Conservation (phyloP, 2,329 filamentous ascomycete genomes). For the Pseudogymnoascus sp. region DNA sequence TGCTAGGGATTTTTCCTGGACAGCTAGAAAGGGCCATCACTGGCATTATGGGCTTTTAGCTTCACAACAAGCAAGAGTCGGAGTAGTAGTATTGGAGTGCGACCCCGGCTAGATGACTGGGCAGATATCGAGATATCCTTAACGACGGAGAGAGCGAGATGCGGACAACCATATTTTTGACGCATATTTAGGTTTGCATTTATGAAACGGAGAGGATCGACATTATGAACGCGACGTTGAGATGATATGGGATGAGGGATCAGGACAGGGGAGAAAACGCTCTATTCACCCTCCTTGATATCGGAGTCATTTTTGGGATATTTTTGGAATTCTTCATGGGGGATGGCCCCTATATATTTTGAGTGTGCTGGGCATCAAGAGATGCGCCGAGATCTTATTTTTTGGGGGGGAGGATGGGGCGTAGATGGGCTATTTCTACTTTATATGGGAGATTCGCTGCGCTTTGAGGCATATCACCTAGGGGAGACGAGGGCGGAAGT, state of each 20-base stretch:
- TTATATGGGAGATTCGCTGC: not conserved
- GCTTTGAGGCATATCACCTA: not conserved
- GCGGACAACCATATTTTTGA: not conserved
- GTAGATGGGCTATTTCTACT: not conserved
- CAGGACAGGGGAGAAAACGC: not conserved
- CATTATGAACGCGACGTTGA: constrained; percentile 7
- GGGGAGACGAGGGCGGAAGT: not conserved
- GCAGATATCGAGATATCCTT: not conserved
- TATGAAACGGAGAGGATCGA: constrained; percentile 4
- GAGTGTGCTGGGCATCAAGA: constrained; percentile 2
- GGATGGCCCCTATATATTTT: not conserved
- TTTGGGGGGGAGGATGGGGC: not conserved
- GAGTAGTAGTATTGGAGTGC: constrained; percentile 3
- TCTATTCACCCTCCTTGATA: constrained; percentile 3
- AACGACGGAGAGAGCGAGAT: not conserved
- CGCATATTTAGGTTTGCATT: not conserved
- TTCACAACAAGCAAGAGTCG: constrained; percentile 5
- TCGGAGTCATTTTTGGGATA: constrained; percentile 1
- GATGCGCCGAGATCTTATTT: not conserved
- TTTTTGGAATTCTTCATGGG: not conserved
- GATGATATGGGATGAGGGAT: constrained; percentile 4
- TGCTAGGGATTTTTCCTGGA: not conserved
- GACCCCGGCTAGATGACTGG: not conserved
- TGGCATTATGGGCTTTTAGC: not conserved
- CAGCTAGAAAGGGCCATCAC: constrained; percentile 7